Percentiles rank a stretch among this genome's conserved stretches.
Conservation (phyloP, 2,329 filamentous ascomycete genomes). For the Dactylonectria estremocensis region DNA sequence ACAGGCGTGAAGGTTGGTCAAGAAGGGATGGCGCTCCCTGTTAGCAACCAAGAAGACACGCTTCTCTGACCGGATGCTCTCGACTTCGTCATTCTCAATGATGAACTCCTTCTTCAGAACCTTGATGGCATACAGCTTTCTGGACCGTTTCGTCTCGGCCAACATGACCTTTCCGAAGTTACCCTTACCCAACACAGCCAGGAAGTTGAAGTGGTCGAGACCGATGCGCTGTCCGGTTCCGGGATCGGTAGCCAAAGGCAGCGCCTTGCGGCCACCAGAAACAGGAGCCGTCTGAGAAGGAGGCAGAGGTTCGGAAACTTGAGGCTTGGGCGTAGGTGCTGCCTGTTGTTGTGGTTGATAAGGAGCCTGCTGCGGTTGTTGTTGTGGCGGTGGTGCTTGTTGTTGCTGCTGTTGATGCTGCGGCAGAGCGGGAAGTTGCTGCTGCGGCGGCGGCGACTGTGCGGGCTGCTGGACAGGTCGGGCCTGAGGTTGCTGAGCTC, state of each 20-base stretch:
- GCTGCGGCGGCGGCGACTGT: constrained; percentile 52
- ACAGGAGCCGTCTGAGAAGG: constrained; percentile 36
- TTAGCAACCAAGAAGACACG: constrained; percentile 97
- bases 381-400: constrained; percentile 48
- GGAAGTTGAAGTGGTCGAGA: constrained; percentile 98
- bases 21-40: constrained; percentile 95
- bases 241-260: constrained; percentile 79
- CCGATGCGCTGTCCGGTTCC: constrained; percentile 90
- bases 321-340: constrained; percentile 56
- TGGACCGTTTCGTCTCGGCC: constrained; percentile 93
- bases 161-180: constrained; percentile 99
- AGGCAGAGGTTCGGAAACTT: constrained; percentile 55
- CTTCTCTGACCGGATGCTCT: constrained; percentile 98
- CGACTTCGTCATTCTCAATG: constrained; percentile 99
- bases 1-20: constrained; percentile 95
- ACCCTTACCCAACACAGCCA: constrained; percentile 97
- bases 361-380: constrained; percentile 53
- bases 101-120: constrained; percentile 99
- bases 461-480: constrained; percentile 51
- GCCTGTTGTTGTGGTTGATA: constrained; percentile 54
- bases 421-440: constrained; percentile 56
- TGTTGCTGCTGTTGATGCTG: constrained; percentile 55
- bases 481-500: constrained; percentile 50
- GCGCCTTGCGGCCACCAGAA: constrained; percentile 66
- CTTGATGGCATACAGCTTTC: constrained; percentile 97